Evolutionary conservation across 345 rosid genomes (phyloP).

Genomic region (Cochlearia excelsa): DNA sequence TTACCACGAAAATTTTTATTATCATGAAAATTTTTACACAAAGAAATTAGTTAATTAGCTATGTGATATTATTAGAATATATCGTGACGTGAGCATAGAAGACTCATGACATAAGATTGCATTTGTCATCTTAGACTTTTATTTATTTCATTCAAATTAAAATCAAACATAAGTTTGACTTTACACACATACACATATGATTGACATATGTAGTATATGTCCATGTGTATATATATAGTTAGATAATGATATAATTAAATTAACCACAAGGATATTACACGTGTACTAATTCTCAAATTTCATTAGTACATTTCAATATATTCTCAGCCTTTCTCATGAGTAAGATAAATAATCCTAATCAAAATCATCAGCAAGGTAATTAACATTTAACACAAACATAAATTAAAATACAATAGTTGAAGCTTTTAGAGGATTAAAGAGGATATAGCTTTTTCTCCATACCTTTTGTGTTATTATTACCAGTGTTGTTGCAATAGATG

Average conservation of each 20-base stretch:
- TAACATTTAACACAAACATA: background rate
- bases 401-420: conserved; percentile 20
- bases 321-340: conserved; percentile 13
- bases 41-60: too few relatives aligned
- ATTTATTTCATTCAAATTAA: conserved; percentile 5
- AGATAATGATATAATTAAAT: too few relatives aligned
- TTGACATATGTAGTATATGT: too few relatives aligned
- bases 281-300: background rate
- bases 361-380: background rate
- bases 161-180: conserved; percentile 25
- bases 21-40: background rate
- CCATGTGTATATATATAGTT: too few relatives aligned
- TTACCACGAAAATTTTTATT: background rate
- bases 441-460: conserved; percentile 18
- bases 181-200: background rate
- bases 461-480: conserved; percentile 14
- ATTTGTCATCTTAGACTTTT: conserved; percentile 20
- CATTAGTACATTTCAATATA: background rate
- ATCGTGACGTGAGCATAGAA: too few relatives aligned
- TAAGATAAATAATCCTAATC: background rate
- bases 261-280: background rate
- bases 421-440: background rate
- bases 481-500: conserved; percentile 12
- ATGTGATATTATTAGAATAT: too few relatives aligned
- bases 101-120: conserved; percentile 19